Base-by-base conservation (phyloP, 768 basidiomycete genomes). In the Sporobolomyces phaffii region DNA sequence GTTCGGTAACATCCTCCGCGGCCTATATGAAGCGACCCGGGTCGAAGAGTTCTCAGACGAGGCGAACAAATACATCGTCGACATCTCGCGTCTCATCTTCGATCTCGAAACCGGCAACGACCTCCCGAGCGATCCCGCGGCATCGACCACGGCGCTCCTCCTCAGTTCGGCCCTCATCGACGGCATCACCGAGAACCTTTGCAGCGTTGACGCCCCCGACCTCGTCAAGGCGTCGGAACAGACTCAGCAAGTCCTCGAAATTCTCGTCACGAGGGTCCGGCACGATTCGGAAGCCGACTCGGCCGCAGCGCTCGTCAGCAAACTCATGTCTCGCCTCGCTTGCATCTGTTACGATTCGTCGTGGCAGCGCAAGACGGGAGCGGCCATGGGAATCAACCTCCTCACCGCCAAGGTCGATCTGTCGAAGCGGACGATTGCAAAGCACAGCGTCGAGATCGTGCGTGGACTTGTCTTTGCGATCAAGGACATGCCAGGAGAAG, bases 401-500 rank as follows among this genome's bases (percentile, higher is more conserved):
- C 84, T 99, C 79, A 84, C 87, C 0, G 78, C 80, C 58, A 85
- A 87, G 22, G 83, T 87, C 1, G 83, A 85, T 17, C 77, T 96
- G 44, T 88, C 87, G 22, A 80, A 83, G 52, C 84, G 83, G 70
- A 91, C 92, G 89, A 82, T 91, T 60, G 82, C 84, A 66, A 89
- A 93, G 60, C 86, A 91, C 52, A 89, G 94, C 76, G 82, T 89
- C 34, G 94, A 98, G 70, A 84, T 96, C 68, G 84, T 91, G 59
- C 88, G 92, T 57, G 91, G 89, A 7, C 82, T 98, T 29, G 81
- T 97, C 34, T 90, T 91, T 74, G 87, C 93, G 67, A 81, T 99
- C 52, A 96, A 98, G 76, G 94, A 98, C 75, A 87, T 96, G 73
- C 92, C 94, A 0, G 83, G 84, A 69, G 93, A 97, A 73, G 82